These are phyloP conservation scores for Solanum tacnaense DNA, from an alignment of 257 asterid genomes.

Conservation along the genomic window DNA sequence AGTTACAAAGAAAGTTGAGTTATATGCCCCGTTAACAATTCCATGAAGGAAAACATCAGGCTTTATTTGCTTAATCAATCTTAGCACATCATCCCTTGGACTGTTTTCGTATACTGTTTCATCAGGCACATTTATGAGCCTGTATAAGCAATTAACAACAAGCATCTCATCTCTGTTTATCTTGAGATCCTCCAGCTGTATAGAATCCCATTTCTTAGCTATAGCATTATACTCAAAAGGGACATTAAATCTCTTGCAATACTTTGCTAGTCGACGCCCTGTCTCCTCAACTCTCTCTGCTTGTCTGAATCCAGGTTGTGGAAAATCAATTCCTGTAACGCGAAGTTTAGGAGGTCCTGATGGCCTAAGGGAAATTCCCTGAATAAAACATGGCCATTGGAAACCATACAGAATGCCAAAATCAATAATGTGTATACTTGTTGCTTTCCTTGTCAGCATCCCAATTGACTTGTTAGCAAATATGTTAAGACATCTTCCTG, in stretches of 20 bases:
- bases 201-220: constrained; percentile 21
- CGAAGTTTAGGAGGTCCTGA: constrained; percentile 27
- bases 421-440: constrained; percentile 19
- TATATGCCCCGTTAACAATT: constrained; percentile 15
- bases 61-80: constrained; percentile 18
- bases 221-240: constrained; percentile 21
- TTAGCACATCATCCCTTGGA: constrained; percentile 16
- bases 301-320: constrained; percentile 24
- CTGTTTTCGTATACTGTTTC: constrained; percentile 8
- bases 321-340: constrained; percentile 25
- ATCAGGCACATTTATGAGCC: constrained; percentile 19
- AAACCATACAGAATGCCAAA: constrained; percentile 29
- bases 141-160: constrained; percentile 20
- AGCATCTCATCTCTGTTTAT: constrained; percentile 9
- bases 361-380: constrained; percentile 19
- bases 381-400: constrained; percentile 37
- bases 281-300: constrained; percentile 19
- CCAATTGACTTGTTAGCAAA: constrained; percentile 23
- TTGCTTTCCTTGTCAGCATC: constrained; percentile 1
- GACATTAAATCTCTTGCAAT: constrained; percentile 23
- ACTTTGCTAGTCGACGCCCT: constrained; percentile 9
- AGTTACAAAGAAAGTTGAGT: constrained; percentile 10
- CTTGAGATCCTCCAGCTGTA: constrained; percentile 19
- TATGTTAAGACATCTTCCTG: constrained; percentile 16
- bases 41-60: constrained; percentile 29